Conservation (phyloP, 768 basidiomycete genomes). For the Trametes cingulata region DNA sequence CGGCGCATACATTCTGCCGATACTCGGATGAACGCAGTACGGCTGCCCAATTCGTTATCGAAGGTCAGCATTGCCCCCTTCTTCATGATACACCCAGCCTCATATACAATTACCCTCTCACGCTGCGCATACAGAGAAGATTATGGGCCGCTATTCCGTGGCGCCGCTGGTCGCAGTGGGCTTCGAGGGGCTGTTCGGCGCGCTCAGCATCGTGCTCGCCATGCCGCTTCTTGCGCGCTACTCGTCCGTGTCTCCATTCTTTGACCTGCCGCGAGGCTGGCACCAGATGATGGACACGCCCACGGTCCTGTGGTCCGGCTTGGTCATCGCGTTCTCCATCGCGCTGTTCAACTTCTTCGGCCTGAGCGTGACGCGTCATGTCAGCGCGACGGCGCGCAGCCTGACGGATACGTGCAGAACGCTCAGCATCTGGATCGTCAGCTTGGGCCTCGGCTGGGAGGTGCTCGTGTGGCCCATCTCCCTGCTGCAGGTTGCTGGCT, state of each 20-base stretch:
- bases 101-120: not conserved
- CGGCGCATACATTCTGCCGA: slow-evolving; percentile 6
- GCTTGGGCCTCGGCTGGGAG: slow-evolving; percentile 90
- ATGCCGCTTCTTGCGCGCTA: slow-evolving; percentile 80
- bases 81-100: not conserved
- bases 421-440: slow-evolving; percentile 93
- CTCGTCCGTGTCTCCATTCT: slow-evolving; percentile 60
- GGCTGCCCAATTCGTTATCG: slow-evolving; percentile 90
- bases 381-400: slow-evolving; percentile 89
- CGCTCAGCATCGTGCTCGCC: slow-evolving; percentile 72
- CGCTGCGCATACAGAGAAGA: slow-evolving; percentile 60
- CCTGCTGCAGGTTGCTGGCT: slow-evolving; percentile 80
- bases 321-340: slow-evolving; percentile 54
- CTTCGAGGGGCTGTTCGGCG: slow-evolving; percentile 91
- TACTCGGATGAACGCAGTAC: slow-evolving; percentile 50
- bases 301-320: slow-evolving; percentile 44
- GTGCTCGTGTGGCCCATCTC: slow-evolving; percentile 78
- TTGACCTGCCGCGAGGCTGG: slow-evolving; percentile 90
- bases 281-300: slow-evolving; percentile 83
- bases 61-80: slow-evolving; percentile 38
- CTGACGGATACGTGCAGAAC: slow-evolving; percentile 96
- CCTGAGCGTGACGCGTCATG: slow-evolving; percentile 86
- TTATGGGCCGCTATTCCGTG: slow-evolving; percentile 84
- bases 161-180: slow-evolving; percentile 92
- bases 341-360: slow-evolving; percentile 72